Evolutionary conservation across 768 basidiomycete species (phyloP).

Genomic region (Mycena filopes): DNA sequence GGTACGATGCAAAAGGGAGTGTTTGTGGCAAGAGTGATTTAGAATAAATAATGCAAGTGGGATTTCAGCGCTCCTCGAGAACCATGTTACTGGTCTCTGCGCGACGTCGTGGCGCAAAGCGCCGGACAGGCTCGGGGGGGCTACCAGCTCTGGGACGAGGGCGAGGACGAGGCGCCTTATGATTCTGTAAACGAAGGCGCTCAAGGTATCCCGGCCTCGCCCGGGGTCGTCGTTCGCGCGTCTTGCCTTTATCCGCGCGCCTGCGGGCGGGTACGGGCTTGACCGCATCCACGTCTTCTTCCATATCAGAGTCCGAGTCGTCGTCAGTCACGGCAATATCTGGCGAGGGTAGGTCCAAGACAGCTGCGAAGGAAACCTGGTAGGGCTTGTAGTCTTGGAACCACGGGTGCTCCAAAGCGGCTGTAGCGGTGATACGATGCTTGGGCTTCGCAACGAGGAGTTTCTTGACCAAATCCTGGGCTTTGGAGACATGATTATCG

Average conservation of each 20-base stretch:
- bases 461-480: not conserved
- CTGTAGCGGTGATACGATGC: not conserved
- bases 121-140: too few relatives aligned
- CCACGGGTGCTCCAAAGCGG: conserved; percentile 7
- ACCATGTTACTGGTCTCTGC: too few relatives aligned
- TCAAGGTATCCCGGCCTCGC: not conserved
- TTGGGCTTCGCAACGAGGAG: not conserved
- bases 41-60: too few relatives aligned
- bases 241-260: not conserved
- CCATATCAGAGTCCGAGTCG: not conserved
- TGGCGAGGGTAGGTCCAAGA: not conserved
- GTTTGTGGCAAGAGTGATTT: too few relatives aligned
- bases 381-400: not conserved
- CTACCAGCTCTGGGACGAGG: too few relatives aligned
- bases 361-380: not conserved
- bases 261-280: not conserved
- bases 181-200: too few relatives aligned
- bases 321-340: not conserved
- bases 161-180: too few relatives aligned
- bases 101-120: too few relatives aligned
- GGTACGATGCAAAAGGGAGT: too few relatives aligned
- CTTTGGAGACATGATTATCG: not conserved
- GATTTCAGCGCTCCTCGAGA: too few relatives aligned
- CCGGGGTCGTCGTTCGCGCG: not conserved
- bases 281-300: not conserved